phyloP scores from a whole-genome alignment of 148 eudicot genomes.

The Amaranthus cruentus region DNA sequence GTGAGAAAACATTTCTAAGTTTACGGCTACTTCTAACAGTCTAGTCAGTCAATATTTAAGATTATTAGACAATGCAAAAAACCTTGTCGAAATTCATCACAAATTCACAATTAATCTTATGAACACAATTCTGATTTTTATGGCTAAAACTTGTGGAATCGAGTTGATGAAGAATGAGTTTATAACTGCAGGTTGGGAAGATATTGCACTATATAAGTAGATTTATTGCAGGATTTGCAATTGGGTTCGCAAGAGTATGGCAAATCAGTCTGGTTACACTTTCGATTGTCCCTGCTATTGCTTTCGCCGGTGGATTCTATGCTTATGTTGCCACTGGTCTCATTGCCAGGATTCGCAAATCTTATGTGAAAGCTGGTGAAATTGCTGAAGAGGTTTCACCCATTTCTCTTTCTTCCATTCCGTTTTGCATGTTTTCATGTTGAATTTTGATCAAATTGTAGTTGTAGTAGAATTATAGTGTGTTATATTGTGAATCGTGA shows the following conservation, averaged over 20 bases:
- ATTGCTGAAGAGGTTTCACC: conserved; percentile 79
- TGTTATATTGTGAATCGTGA: neutral
- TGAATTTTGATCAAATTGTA: neutral
- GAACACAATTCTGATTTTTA: neutral
- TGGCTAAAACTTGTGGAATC: neutral
- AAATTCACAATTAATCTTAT: too few species aligned
- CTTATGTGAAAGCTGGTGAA: conserved; percentile 87
- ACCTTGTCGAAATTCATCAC: too few species aligned
- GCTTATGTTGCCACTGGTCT: conserved; percentile 91
- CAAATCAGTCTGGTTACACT: conserved; percentile 92
- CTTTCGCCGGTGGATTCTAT: conserved; percentile 80
- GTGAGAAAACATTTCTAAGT: too few species aligned
- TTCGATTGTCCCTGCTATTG: conserved; percentile 86
- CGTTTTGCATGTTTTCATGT: neutral
- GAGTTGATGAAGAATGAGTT: conserved; percentile 10
- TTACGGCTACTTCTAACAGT: too few species aligned
- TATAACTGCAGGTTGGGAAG: conserved; percentile 73
- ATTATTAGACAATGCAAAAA: too few species aligned
- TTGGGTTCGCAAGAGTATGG: conserved; percentile 89
- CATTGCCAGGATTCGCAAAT: conserved; percentile 76
- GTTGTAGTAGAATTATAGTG: neutral
- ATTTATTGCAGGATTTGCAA: conserved; percentile 70
- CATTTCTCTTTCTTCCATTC: conserved; percentile 1
- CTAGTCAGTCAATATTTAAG: too few species aligned
- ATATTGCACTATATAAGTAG: conserved; percentile 87